A percentile compares a stretch with the other conserved stretches of the same genome.
These are phyloP conservation scores for Clarireedia hainanense DNA, from an alignment of 2,329 filamentous ascomycete genomes.

Conservation along the genomic window DNA sequence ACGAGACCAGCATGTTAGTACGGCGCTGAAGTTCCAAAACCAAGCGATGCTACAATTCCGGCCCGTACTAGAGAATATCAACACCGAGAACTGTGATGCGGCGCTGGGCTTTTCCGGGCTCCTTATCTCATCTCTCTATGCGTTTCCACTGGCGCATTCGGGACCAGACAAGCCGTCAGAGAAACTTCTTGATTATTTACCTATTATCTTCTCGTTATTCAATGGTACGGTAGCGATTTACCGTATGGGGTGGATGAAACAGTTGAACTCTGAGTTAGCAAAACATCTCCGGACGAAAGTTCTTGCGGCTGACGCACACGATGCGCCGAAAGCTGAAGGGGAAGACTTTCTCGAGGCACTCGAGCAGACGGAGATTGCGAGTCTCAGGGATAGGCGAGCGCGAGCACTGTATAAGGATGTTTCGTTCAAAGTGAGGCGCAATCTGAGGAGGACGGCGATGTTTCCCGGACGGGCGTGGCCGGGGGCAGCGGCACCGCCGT, in stretches of 20 bases:
- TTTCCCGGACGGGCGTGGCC: slow-evolving; percentile 1
- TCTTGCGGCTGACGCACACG: background rate
- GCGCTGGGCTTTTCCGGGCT: slow-evolving; percentile 1
- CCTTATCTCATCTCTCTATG: slow-evolving; percentile 3
- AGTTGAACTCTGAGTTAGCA: background rate
- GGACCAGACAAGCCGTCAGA: background rate
- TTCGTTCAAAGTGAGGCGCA: background rate
- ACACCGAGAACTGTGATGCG: background rate
- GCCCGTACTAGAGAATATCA: background rate
- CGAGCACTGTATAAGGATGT: background rate
- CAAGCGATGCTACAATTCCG: background rate
- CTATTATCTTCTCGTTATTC: background rate
- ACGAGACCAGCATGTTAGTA: background rate
- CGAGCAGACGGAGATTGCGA: background rate
- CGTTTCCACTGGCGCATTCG: background rate
- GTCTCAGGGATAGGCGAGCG: background rate
- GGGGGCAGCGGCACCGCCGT: background rate
- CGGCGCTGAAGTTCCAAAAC: slow-evolving; percentile 1
- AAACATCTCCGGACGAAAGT: background rate
- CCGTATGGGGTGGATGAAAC: slow-evolving; percentile 3
- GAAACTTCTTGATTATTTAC: background rate
- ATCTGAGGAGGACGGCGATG: background rate
- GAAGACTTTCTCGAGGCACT: background rate
- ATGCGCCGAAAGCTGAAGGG: background rate
- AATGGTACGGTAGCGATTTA: slow-evolving; percentile 7